A percentile compares a stretch with the other conserved stretches of the same genome.
phyloP scores from a whole-genome alignment of 108 stramenopile genomes.

The Fragilaria radians region DNA sequence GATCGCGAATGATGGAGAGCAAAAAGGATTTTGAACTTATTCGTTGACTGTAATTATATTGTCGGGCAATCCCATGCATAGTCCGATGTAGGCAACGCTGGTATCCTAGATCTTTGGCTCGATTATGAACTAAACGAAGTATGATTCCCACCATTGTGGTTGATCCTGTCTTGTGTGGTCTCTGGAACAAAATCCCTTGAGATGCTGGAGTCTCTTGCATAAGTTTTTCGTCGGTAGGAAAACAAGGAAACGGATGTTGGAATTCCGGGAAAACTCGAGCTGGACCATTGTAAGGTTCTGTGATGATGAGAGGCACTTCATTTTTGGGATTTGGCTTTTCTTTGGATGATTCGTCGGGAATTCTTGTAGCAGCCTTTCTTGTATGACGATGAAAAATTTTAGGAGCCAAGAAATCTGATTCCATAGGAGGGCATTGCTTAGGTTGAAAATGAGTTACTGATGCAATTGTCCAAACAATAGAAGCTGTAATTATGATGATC shows the following conservation, averaged over 20 bases:
- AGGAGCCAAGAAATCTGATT: not conserved
- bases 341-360: no score
- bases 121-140: conserved; percentile 12
- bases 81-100: not conserved
- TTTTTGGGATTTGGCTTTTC: no score
- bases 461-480: not conserved
- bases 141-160: conserved; percentile 19
- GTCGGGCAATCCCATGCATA: not conserved
- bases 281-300: conserved; percentile 16
- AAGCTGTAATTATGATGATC: not conserved
- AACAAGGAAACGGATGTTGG: conserved; percentile 18
- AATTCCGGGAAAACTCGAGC: conserved; percentile 15
- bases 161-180: conserved; percentile 16
- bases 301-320: no score
- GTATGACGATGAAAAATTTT: not conserved
- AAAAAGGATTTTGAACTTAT: not conserved
- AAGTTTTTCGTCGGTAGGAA: not conserved
- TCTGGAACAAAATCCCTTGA: conserved; percentile 14
- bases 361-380: not conserved
- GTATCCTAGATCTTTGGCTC: not conserved
- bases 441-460: not conserved
- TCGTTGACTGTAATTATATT: not conserved
- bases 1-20: conserved; percentile 2
- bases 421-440: not conserved
- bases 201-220: not conserved